These are phyloP conservation scores for Fusarium buxicola DNA, from an alignment of 2,329 filamentous ascomycete species.

Conservation along the genomic window DNA sequence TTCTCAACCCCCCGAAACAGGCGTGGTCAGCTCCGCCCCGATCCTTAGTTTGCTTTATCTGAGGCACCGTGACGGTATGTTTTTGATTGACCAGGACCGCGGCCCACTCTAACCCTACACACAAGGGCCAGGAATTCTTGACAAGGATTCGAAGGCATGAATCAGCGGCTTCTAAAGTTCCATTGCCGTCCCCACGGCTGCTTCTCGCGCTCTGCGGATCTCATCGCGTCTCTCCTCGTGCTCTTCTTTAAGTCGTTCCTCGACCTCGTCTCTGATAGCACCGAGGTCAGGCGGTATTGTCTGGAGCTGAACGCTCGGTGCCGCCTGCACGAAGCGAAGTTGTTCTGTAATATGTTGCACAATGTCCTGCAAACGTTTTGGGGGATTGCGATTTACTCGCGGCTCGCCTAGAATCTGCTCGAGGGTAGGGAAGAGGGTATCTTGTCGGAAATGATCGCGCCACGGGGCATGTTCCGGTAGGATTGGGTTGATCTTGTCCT, in stretches of 20 bases:
- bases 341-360: conserved; percentile 85
- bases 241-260: conserved; percentile 74
- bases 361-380: conserved; percentile 80
- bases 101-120: conserved; percentile 10
- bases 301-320: conserved; percentile 88
- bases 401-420: conserved; percentile 75
- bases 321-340: conserved; percentile 83
- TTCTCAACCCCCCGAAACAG: background rate
- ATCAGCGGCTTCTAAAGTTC: conserved; percentile 55
- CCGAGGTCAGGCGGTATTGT: conserved; percentile 82
- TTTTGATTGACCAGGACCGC: conserved; percentile 15
- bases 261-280: conserved; percentile 75
- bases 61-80: conserved; percentile 1
- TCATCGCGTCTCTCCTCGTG: conserved; percentile 68
- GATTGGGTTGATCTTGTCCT: conserved; percentile 75
- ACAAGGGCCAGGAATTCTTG: background rate
- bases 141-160: conserved; percentile 7
- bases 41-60: conserved; percentile 15
- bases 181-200: conserved; percentile 68
- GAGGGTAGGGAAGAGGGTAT: conserved; percentile 90
- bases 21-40: conserved; percentile 1
- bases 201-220: conserved; percentile 65
- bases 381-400: conserved; percentile 81
- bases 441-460: conserved; percentile 87
- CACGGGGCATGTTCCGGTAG: conserved; percentile 87